Base-by-base conservation (phyloP, 2,329 filamentous ascomycete species). In the Leptoxyphium fumago region DNA sequence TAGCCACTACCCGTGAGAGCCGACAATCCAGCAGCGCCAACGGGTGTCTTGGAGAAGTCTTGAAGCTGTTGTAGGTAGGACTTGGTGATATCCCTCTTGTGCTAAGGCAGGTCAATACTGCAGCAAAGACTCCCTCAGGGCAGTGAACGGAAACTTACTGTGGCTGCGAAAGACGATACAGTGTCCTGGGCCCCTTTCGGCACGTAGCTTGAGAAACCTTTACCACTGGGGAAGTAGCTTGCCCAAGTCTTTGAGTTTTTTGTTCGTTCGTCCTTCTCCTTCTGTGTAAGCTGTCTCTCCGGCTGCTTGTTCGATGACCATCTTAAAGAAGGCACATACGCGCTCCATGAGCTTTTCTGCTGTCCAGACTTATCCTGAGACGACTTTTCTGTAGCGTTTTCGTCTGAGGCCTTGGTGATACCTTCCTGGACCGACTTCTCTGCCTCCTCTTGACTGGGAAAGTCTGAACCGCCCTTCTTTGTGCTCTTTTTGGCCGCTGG, bases 21-120 rank as follows among this genome's bases (percentile, higher is more conserved):
- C 41, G 63, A 63, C 29, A 67, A 50, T 2, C 64, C 63, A 34
- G 66, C 68, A 34, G 68, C 69, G 11, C 69, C 69, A 3, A 72
- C 68, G 4, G 69, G 69, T 6, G 69, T 72, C 50, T 69, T 68
- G 0, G 64, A 68, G 47, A 72, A 71, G 45, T 70, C 67, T 45
- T 67, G 66, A 11, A 72, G 54, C 48, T 72, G 69, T 50, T 71
- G 66, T 4, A 68, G 59, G 47, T 69, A 70, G 39, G 65, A 65
- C 51, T 72, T 72, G 43, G 61, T 66, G 2, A 64, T 64, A 46
- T 72, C 67, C 29, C 67, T 61, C 21, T 64, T 52, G 47, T 70
- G 67, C 51, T 59, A 42, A 11, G 38, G 14, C 38, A 14, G 2
- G 38, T 18, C 38, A 18, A 11, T 40, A 13, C 13, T 13, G 17